These are phyloP conservation scores for Kwoniella sp. DNA, from an alignment of 768 basidiomycete genomes.

Conservation along the genomic window DNA sequence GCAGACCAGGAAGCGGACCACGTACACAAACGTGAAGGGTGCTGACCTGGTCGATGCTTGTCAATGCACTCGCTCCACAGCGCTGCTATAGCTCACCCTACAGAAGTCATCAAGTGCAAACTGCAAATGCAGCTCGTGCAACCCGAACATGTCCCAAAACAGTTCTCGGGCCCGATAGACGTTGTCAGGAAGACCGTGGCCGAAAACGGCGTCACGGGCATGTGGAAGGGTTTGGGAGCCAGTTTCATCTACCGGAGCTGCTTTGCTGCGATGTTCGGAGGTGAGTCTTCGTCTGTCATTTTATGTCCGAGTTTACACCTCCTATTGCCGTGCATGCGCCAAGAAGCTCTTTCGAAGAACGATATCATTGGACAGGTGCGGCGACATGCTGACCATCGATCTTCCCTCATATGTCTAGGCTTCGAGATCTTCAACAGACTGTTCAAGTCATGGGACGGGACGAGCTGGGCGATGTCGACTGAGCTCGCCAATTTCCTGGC, in stretches of 20 bases:
- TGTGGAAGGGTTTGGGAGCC: constrained; percentile 76
- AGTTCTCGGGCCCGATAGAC: constrained; percentile 57
- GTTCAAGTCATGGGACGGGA: constrained; percentile 64
- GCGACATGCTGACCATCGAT: background rate
- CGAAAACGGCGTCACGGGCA: constrained; percentile 66
- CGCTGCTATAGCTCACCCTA: constrained; percentile 71
- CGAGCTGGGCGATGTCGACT: constrained; percentile 63
- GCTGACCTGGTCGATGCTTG: constrained; percentile 6
- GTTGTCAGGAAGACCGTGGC: constrained; percentile 65
- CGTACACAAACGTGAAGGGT: too few species aligned
- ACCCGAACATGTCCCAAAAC: constrained; percentile 61
- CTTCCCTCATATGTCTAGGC: constrained; percentile 30
- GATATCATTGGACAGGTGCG: too few species aligned
- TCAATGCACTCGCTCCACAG: constrained; percentile 56
- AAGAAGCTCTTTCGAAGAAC: too few species aligned
- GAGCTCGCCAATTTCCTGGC: constrained; percentile 55
- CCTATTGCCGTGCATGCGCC: background rate
- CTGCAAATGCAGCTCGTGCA: constrained; percentile 53
- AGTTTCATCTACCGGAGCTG: constrained; percentile 72
- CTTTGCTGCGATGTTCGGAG: constrained; percentile 74
- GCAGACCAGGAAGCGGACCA: too few species aligned
- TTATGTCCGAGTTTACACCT: background rate
- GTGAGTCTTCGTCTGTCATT: constrained; percentile 33
- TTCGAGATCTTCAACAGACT: constrained; percentile 66
- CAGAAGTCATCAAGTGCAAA: constrained; percentile 75